phyloP scores from a whole-genome alignment of 345 rosid genomes.

The Pistacia atlantica region DNA sequence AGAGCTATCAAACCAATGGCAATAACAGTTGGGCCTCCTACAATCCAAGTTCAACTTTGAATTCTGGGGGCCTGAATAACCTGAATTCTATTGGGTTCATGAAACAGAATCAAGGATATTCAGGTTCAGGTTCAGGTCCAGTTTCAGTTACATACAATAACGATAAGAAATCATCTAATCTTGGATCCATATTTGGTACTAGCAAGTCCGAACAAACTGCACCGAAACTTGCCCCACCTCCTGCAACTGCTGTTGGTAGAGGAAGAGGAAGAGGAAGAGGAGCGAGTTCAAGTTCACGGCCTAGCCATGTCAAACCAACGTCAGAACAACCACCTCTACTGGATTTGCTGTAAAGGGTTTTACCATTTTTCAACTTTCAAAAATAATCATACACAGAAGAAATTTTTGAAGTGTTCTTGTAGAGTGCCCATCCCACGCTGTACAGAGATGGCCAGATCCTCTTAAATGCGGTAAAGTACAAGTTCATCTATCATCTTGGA shows the following conservation, averaged over 20 bases:
- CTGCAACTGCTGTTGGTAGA: conserved; percentile 68
- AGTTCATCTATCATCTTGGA: conserved; percentile 1
- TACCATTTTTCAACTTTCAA: background rate
- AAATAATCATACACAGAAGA: background rate
- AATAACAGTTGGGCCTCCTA: conserved; percentile 57
- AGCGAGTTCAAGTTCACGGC: conserved; percentile 35
- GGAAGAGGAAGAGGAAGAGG: conserved; percentile 76
- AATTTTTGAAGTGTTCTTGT: conserved; percentile 1
- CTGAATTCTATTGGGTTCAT: conserved; percentile 49
- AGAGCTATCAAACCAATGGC: conserved; percentile 34
- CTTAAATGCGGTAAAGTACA: background rate
- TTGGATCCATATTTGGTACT: conserved; percentile 71
- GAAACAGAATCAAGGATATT: conserved; percentile 59
- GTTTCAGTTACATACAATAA: conserved; percentile 29
- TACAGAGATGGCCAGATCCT: conserved; percentile 21
- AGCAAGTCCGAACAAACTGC: conserved; percentile 61
- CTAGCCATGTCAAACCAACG: conserved; percentile 44
- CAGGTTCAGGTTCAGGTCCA: conserved; percentile 9
- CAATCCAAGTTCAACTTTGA: conserved; percentile 36
- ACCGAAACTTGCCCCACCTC: conserved; percentile 89
- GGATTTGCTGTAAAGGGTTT: conserved; percentile 60
- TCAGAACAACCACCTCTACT: conserved; percentile 65
- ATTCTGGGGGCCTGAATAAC: conserved; percentile 31
- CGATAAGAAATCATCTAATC: conserved; percentile 59
- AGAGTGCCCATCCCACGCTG: conserved; percentile 11